These are phyloP conservation scores for Camellia granthamiana DNA, from an alignment of 148 eudicot genomes.

Conservation along the genomic window DNA sequence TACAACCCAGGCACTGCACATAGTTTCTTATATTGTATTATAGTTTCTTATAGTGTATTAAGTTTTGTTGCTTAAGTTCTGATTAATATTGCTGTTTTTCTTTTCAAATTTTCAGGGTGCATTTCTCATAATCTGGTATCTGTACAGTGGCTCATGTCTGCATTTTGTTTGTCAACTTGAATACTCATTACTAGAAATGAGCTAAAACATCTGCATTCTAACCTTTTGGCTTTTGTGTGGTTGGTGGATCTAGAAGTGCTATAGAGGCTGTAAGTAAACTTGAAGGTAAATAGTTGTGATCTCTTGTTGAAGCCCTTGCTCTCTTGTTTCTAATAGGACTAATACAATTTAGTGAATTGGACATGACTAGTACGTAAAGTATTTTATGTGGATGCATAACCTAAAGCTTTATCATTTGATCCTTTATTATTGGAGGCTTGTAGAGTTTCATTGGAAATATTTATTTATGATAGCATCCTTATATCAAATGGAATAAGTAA, in stretches of 20 bases:
- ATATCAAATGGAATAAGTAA: neutral
- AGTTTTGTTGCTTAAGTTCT: neutral
- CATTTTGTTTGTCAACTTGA: conserved; percentile 5
- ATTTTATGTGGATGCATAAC: neutral
- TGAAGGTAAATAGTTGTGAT: conserved; percentile 50
- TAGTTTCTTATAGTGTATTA: neutral
- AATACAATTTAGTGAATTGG: neutral
- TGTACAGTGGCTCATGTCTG: conserved; percentile 87
- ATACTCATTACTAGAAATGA: neutral
- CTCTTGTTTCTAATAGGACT: neutral
- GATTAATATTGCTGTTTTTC: neutral
- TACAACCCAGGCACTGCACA: neutral
- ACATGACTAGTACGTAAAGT: neutral
- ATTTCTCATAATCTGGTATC: conserved; percentile 68
- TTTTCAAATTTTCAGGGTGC: conserved; percentile 59
- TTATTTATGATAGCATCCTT: neutral
- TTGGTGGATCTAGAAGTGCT: conserved; percentile 39
- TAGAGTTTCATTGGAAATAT: neutral
- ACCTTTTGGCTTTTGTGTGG: conserved; percentile 24
- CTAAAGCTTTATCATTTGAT: neutral
- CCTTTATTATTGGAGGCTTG: neutral
- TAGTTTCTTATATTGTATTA: too few species aligned
- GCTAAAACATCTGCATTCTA: neutral
- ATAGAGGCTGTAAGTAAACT: conserved; percentile 52
- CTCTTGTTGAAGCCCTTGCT: neutral